Percentiles rank a stretch among this genome's conserved stretches.
Conservation (phyloP, 108 stramenopile genomes). For the Fragilaria crotonensis region DNA sequence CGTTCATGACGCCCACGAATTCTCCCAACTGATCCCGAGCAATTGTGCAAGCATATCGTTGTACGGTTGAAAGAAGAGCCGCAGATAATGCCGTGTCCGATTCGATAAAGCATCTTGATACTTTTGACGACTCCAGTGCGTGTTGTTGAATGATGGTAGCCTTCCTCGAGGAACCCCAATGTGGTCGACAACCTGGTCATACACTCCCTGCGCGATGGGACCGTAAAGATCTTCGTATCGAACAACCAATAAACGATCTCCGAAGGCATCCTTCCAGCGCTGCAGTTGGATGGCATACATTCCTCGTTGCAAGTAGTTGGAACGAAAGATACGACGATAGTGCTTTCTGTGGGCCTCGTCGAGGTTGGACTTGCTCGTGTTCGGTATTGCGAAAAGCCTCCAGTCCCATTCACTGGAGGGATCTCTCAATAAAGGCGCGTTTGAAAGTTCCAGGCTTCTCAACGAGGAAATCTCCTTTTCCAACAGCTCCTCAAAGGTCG, state of each 20-base stretch:
- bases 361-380: neutral
- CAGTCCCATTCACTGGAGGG: neutral
- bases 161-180: constrained; percentile 5
- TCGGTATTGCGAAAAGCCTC: neutral
- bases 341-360: constrained; percentile 14
- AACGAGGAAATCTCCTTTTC: constrained; percentile 10
- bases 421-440: constrained; percentile 5
- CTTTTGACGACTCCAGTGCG: constrained; percentile 1
- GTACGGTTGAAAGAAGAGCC: constrained; percentile 21
- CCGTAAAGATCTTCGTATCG: constrained; percentile 11
- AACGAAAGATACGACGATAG: constrained; percentile 12
- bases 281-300: constrained; percentile 25
- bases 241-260: constrained; percentile 10
- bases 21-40: constrained; percentile 20
- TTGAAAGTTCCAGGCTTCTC: constrained; percentile 3
- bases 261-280: constrained; percentile 23
- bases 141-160: constrained; percentile 8
- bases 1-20: too few relatives aligned
- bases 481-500: constrained; percentile 20
- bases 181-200: constrained; percentile 11
- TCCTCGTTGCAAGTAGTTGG: constrained; percentile 27
- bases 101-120: neutral
- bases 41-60: constrained; percentile 11
- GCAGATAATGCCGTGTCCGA: constrained; percentile 16
- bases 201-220: constrained; percentile 10